Evolutionary conservation across 306 rosid species (phyloP).

Genomic region (Cicer pinnatifidum): DNA sequence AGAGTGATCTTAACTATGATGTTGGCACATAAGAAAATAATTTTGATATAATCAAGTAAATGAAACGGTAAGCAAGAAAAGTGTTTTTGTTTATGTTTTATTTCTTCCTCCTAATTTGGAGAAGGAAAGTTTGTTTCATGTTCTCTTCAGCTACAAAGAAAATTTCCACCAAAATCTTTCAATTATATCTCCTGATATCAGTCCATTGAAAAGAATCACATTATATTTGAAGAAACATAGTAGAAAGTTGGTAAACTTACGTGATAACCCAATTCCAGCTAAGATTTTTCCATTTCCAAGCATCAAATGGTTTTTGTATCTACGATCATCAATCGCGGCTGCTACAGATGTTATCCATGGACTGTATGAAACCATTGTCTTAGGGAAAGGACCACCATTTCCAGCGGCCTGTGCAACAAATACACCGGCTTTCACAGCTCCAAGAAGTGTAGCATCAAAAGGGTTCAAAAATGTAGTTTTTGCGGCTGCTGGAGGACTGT

Average conservation of each 20-base stretch:
- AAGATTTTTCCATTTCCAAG: conserved; percentile 93
- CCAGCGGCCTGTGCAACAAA: conserved; percentile 99
- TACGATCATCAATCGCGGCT: conserved; percentile 98
- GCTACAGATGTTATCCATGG: conserved; percentile 97
- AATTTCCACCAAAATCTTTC: conserved; percentile 15
- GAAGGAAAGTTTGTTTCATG: not conserved
- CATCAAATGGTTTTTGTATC: conserved; percentile 91
- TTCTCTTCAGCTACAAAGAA: conserved; percentile 7
- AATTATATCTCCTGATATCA: conserved; percentile 11
- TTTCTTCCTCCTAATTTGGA: conserved; percentile 25
- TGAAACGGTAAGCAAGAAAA: not conserved
- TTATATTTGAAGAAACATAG: conserved; percentile 16
- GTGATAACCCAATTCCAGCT: conserved; percentile 94
- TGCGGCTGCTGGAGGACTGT: conserved; percentile 90
- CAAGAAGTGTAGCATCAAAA: conserved; percentile 98
- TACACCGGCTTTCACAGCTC: conserved; percentile 99
- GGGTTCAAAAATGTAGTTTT: conserved; percentile 90
- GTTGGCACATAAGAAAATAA: conserved; percentile 1
- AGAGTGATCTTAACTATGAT: not conserved
- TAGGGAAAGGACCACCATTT: conserved; percentile 98
- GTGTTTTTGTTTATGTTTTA: not conserved
- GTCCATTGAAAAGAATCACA: not conserved
- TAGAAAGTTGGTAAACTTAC: conserved; percentile 61
- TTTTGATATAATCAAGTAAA: conserved; percentile 5
- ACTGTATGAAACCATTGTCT: conserved; percentile 95